These are phyloP conservation scores for Phytophthora podocarpi DNA, from an alignment of 352 stramenopile species.

Conservation along the genomic window DNA sequence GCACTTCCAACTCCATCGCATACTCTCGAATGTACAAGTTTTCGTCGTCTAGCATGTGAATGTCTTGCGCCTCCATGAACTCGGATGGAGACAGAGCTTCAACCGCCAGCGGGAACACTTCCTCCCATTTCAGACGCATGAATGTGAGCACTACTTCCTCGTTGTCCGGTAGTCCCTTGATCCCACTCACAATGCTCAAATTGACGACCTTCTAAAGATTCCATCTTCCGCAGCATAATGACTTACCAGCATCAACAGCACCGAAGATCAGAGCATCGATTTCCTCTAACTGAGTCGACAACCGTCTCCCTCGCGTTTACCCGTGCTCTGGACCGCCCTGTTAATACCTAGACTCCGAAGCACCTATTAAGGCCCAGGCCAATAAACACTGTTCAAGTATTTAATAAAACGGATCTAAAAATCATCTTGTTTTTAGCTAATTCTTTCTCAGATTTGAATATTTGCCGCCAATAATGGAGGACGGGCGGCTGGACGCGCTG, in stretches of 20 bases:
- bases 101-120: slow-evolving; percentile 55
- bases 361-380: no score
- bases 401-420: no score
- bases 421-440: no score
- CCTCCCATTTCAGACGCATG: slow-evolving; percentile 62
- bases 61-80: slow-evolving; percentile 55
- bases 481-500: slow-evolving; percentile 35
- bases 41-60: slow-evolving; percentile 60
- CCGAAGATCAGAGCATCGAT: no score
- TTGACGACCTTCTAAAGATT: slow-evolving; percentile 68
- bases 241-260: no score
- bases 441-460: background rate
- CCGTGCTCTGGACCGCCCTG: no score
- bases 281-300: no score
- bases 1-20: no score
- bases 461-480: slow-evolving; percentile 5
- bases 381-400: no score
- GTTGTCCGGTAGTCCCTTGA: slow-evolving; percentile 65
- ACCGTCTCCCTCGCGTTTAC: no score
- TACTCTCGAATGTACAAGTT: slow-evolving; percentile 80
- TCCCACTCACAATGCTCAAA: slow-evolving; percentile 59
- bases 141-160: slow-evolving; percentile 56
- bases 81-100: slow-evolving; percentile 48
- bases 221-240: no score
- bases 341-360: no score